Base-by-base conservation (phyloP, 2,329 filamentous ascomycete genomes). In the Fusarium sp. region DNA sequence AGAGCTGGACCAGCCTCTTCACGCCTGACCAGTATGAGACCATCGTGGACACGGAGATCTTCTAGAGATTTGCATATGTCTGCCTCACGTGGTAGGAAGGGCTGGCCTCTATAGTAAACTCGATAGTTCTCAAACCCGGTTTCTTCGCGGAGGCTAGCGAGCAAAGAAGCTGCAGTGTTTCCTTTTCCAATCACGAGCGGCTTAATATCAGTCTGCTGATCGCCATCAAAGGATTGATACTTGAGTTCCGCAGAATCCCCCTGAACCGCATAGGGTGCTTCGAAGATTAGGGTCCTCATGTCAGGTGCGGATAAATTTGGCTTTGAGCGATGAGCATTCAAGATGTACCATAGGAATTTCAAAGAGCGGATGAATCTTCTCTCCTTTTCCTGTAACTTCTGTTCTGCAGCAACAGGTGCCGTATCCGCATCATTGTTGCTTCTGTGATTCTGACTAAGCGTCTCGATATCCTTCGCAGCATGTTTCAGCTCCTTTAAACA, bases 71-170 rank as follows among this genome's bases (percentile, higher is more conserved):
- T 84, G 73, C 85, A 85, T 27, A 89, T 84, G 25, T 89, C 86
- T 24, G 83, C 82, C 53, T 90, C 86, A 4, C 84, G 83, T 3
- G 92, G 85, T 45, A 89, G 83, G 58, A 95, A 82, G n/a, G 86
- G 84, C 57, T 86, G 85, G 2, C 93, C 93, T 18, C 87, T 86
- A 69, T 89, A 90, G 76, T 94, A 95, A 2, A 93, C 83, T 6
- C 88, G 90, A 73, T 94, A 92, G 73, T 92, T 93, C 8, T 90
- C 87, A 75, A 94, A 96, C 0, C 92, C 91, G 0, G 92, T 95
- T 18, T 86, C 87, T 64, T 90, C 85, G 32, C 87, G 85, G 43
- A 97, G 80, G 61, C 86, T 89, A 20, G 90, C 88, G 30, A 92
- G 84, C 8, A 97, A 82, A 44, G 92, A 90, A 3, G 87, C 86